Evolutionary conservation across 2,329 filamentous ascomycete species (phyloP).

Genomic region (Talaromyces marneffei): DNA sequence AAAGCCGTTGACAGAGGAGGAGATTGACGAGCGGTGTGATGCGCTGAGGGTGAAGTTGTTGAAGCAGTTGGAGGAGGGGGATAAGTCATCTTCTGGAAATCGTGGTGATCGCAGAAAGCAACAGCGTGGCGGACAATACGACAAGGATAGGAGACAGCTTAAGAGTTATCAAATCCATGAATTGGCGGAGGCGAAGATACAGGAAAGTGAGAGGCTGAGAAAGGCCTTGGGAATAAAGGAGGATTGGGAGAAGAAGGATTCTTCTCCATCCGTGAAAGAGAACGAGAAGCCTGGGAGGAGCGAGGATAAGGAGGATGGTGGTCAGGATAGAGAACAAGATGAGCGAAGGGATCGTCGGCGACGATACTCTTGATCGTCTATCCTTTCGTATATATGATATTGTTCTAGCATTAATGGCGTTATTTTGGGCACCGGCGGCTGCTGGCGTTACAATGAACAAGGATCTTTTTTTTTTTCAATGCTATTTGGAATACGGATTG

Average conservation of each 20-base stretch:
- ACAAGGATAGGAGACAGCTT: conserved; percentile 47
- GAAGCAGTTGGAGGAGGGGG: conserved; percentile 48
- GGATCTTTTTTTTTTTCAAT: not conserved
- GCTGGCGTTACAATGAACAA: not conserved
- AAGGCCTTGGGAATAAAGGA: conserved; percentile 81
- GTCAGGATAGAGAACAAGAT: conserved; percentile 1
- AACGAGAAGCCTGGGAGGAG: conserved; percentile 18
- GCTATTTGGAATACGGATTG: not conserved
- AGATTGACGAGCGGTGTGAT: conserved; percentile 74
- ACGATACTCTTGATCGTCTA: not conserved
- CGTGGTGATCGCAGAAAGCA: conserved; percentile 16
- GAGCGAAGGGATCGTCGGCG: not conserved
- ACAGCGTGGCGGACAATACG: conserved; percentile 15
- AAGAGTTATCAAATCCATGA: conserved; percentile 96
- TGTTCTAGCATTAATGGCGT: conserved; percentile 6
- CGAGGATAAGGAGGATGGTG: not conserved
- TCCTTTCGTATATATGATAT: not conserved
- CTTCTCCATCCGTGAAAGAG: conserved; percentile 13
- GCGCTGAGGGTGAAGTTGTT: conserved; percentile 60
- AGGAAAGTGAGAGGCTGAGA: conserved; percentile 83
- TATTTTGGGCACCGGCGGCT: not conserved
- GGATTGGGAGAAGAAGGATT: conserved; percentile 63
- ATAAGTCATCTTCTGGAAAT: not conserved
- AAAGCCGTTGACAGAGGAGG: conserved; percentile 62
- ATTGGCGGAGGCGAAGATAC: conserved; percentile 89